A percentile compares a stretch with the other conserved stretches of the same genome.
Conservation (phyloP, 345 rosid genomes). For the Bretschneidera sinensis region DNA sequence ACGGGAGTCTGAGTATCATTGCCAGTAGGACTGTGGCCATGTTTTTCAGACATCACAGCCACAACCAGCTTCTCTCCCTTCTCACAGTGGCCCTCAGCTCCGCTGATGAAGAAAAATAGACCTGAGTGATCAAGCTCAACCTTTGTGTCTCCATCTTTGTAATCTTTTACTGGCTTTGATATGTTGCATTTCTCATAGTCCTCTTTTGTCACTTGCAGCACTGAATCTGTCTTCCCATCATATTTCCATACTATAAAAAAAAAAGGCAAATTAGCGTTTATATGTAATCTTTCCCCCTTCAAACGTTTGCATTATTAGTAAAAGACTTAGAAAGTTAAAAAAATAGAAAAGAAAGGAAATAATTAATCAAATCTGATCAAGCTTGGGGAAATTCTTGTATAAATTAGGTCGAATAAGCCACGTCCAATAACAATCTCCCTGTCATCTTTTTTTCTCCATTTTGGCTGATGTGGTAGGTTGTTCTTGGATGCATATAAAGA, state of each 20-base stretch:
- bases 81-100: conserved; percentile 39
- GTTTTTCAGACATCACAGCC: conserved; percentile 36
- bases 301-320: no score
- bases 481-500: no score
- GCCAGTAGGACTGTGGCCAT: conserved; percentile 2
- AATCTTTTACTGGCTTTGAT: conserved; percentile 31
- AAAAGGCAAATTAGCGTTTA: no score
- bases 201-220: conserved; percentile 43
- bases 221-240: conserved; percentile 43
- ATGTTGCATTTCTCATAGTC: conserved; percentile 41
- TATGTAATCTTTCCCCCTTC: no score
- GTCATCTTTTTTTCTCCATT: no score
- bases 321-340: no score
- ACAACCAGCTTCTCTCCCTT: conserved; percentile 47
- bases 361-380: no score
- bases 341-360: no score
- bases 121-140: conserved; percentile 39
- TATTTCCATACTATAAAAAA: conserved; percentile 37
- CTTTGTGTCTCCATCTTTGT: conserved; percentile 43
- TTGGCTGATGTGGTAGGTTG: no score
- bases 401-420: no score
- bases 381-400: no score
- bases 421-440: no score
- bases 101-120: conserved; percentile 55
- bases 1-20: conserved; percentile 3